Base-by-base conservation (phyloP, 2,329 filamentous ascomycete species). In the Dothideomycetes sp. region DNA sequence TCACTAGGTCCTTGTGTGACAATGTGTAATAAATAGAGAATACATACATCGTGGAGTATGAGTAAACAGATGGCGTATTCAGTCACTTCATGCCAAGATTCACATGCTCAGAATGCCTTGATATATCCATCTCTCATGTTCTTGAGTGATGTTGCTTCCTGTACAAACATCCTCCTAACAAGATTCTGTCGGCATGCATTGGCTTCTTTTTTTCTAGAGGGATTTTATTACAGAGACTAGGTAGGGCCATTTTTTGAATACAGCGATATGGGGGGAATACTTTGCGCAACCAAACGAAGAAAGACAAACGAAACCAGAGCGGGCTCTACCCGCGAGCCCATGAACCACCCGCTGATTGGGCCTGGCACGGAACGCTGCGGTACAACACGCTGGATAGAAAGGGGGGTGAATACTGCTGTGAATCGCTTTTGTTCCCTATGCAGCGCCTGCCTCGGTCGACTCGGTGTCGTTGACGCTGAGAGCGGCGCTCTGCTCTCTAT, bases 401-500 rank as follows among this genome's bases (percentile, higher is more conserved):
- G n/a, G n/a, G n/a, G n/a, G n/a, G n/a, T n/a, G n/a, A n/a, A 7
- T 27, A 20, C 37, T 40, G 32, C 28, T 24, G 23, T 18, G 3
- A 10, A 17, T 19, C 2, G 15, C 9, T 13, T 12, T 4, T 19
- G 12, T 7, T 19, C 11, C 33, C 43, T 43, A 47, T 28, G 48
- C 36, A 8, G 36, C 46, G 35, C 46, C 48, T 32, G 46, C 45
- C 42, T 50, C 47, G 30, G 47, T 45, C 24, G 43, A 46, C 19
- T 47, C 43, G 40, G 43, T 42, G 41, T 47, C 43, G 23, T 45
- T 45, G 10, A 47, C 41, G 20, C 44, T 46, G 10, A 48, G 37
- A 16, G 47, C 45, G 11, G 45, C 40, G 38, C 47, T 48, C 38
- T 58, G 54, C 47, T 60, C 56, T 62, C 88, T 80, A 61, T 88